Evolutionary conservation across 2,329 filamentous ascomycete species (phyloP).

Genomic region (Penicillium sp.): DNA sequence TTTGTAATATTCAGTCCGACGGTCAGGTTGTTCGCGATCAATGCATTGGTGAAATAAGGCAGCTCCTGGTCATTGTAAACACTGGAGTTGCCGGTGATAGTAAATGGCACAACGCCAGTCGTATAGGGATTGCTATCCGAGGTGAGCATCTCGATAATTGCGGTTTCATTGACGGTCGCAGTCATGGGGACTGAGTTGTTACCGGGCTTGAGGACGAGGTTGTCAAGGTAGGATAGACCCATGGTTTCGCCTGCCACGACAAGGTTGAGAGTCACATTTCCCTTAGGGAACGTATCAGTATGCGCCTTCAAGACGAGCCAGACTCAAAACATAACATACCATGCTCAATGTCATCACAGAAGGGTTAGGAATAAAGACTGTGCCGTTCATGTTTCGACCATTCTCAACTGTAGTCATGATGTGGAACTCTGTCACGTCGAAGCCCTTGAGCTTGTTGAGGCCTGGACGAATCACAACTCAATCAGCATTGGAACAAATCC

Average conservation of each 20-base stretch:
- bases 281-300: slow-evolving; percentile 25
- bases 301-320: not conserved
- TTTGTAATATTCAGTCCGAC: slow-evolving; percentile 47
- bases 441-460: slow-evolving; percentile 57
- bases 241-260: slow-evolving; percentile 49
- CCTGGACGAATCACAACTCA: slow-evolving; percentile 38
- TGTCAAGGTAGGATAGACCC: slow-evolving; percentile 51
- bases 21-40: slow-evolving; percentile 48
- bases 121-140: slow-evolving; percentile 37
- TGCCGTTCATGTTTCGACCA: slow-evolving; percentile 56
- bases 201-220: slow-evolving; percentile 57
- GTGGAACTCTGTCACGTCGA: slow-evolving; percentile 51
- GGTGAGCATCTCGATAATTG: slow-evolving; percentile 31
- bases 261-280: slow-evolving; percentile 59
- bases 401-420: slow-evolving; percentile 46
- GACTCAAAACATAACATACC: slow-evolving; percentile 19
- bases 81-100: slow-evolving; percentile 52
- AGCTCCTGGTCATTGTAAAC: slow-evolving; percentile 52
- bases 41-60: slow-evolving; percentile 55
- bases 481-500: not conserved
- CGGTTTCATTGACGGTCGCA: slow-evolving; percentile 48
- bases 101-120: slow-evolving; percentile 52
- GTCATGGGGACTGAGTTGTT: slow-evolving; percentile 54
- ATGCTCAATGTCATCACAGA: slow-evolving; percentile 57
- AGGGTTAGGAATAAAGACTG: slow-evolving; percentile 60